Base-by-base conservation (phyloP, 257 asterid genomes). In the Nicotiana tabacum region DNA sequence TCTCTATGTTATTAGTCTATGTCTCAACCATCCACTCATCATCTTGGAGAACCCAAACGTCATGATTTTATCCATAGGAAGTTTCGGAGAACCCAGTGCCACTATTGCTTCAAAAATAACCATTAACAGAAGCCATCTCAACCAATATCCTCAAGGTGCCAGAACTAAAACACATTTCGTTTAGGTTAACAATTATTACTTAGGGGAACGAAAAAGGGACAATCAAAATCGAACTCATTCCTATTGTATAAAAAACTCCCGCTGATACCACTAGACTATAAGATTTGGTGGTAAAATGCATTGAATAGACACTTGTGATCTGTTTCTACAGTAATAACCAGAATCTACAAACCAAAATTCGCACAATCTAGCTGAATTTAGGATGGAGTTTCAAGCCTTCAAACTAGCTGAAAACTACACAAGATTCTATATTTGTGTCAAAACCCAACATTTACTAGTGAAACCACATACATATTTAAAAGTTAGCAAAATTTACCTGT, bases 401-500 rank as follows among this genome's bases (percentile, higher is more conserved):
- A 69, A 37, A n/a, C 77, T 46, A 72, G 78, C 78, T 24, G 21
- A 72, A 2, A 46, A 72, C 39, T 72, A 72, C 37, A 46, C 37
- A 46, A 72, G 27, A 46, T 21, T 6, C 24, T 46, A 72, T 58
- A 46, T 12, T 72, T 46, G 24, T 72, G 78, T 24, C 60, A 24
- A 24, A 46, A 46, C 78, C 24, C 46, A 3, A 46, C 48, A 39
- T 39, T 39, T 39, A 24, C 37, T 11, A 43, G 35, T 5, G n/a
- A 72, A 12, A 72, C 4, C 37, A 43, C 60, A 72, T 2, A 43
- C 60, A 72, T 2, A 24, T 11, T 15, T 46, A n/a, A 7, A 74
- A 74, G 18, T 48, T 9, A 48, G 43, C 53, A 46, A 16, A 13
- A 79, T 58, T 74, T 33, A 94, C 99, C 99, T 91, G 87, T 96